Percentiles rank a stretch among this genome's conserved stretches.
Conservation (phyloP, 768 basidiomycete species). For the Boletus subparvulus region DNA sequence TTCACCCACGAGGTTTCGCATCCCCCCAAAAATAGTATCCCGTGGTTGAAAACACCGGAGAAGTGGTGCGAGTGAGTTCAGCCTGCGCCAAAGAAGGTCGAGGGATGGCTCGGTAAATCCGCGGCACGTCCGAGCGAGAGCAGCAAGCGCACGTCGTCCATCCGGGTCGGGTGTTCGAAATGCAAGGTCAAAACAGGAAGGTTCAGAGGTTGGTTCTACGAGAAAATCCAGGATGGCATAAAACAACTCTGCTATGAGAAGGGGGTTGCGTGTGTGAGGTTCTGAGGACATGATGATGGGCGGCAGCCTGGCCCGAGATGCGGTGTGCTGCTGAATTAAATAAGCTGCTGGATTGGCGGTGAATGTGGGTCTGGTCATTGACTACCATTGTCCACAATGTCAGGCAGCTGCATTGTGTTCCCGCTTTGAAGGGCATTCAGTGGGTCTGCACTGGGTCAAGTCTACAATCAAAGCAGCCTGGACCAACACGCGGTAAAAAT, state of each 20-base stretch:
- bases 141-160: not conserved
- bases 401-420: too few species aligned
- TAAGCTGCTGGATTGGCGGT: not conserved
- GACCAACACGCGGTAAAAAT: too few species aligned
- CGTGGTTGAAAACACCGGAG: not conserved
- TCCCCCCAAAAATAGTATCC: too few species aligned
- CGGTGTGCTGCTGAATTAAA: not conserved
- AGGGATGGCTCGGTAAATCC: not conserved
- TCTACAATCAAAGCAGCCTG: too few species aligned
- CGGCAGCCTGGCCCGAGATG: too few species aligned
- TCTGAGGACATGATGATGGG: not conserved
- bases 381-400: not conserved
- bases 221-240: not conserved
- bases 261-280: not conserved
- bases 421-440: too few species aligned
- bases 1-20: not conserved
- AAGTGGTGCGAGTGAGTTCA: not conserved
- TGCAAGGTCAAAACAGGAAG: not conserved
- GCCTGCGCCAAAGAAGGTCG: not conserved
- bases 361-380: not conserved
- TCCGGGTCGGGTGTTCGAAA: not conserved
- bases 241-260: not conserved
- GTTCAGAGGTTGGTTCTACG: not conserved
- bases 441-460: too few species aligned
- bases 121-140: slow-evolving; percentile 5